phyloP scores from a whole-genome alignment of 2,329 filamentous ascomycete species.

The Colletotrichum sansevieriae region DNA sequence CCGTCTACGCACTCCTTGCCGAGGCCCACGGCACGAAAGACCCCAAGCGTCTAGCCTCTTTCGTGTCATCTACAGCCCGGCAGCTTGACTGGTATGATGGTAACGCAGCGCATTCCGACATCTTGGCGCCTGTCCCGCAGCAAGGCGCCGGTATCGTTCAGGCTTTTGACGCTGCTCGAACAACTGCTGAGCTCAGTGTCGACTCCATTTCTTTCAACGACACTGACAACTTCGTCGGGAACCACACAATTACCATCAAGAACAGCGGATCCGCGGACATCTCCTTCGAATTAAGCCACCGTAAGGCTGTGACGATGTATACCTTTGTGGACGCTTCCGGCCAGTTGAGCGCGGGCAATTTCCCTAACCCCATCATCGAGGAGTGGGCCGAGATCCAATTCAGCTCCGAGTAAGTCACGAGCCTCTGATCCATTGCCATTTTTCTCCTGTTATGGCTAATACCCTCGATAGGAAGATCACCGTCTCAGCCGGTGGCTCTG shows the following conservation, averaged over 20 bases:
- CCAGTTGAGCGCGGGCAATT: constrained; percentile 51
- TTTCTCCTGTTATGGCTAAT: neutral
- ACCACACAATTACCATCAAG: constrained; percentile 65
- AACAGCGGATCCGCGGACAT: constrained; percentile 64
- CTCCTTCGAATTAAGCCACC: constrained; percentile 65
- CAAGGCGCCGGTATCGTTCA: constrained; percentile 72
- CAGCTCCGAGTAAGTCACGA: constrained; percentile 44
- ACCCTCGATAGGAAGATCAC: constrained; percentile 51
- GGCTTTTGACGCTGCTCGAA: constrained; percentile 69
- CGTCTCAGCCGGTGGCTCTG: constrained; percentile 55
- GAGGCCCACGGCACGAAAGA: constrained; percentile 64
- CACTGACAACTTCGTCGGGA: constrained; percentile 65
- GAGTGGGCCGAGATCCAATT: constrained; percentile 59
- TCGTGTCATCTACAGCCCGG: constrained; percentile 63
- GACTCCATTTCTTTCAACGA: constrained; percentile 74
- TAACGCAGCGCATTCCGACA: constrained; percentile 47
- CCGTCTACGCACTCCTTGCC: constrained; percentile 65
- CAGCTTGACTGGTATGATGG: constrained; percentile 63
- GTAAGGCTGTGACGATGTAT: constrained; percentile 66
- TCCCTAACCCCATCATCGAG: constrained; percentile 60
- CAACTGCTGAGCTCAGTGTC: constrained; percentile 65
- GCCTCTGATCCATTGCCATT: neutral
- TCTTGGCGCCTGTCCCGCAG: constrained; percentile 68
- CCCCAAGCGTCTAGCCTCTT: constrained; percentile 61
- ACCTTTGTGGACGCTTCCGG: constrained; percentile 56